Base-by-base conservation (phyloP, 225 moss, liverwort and hornwort species). In the Straminergon stramineum region DNA sequence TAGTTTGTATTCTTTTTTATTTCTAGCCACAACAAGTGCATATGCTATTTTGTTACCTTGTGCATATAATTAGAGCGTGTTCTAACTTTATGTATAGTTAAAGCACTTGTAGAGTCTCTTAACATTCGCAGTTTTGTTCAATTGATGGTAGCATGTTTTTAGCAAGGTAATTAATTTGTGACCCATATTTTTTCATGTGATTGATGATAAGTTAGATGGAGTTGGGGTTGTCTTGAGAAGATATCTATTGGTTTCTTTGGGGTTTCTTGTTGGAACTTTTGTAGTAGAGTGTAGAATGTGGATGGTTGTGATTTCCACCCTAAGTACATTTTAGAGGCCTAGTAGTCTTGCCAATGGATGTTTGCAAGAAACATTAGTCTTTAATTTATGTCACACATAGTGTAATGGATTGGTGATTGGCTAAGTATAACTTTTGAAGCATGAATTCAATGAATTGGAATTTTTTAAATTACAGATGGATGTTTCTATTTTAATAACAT, bases 271-370 rank as follows among this genome's bases (percentile, higher is more conserved):
- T 69, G 7, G 13, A n/a, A 11, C 7, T n/a, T 23, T 69, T 69
- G 2, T n/a, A 69, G 13, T 7, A n/a, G 4, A 20, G 3, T n/a
- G n/a, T 35, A 1, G 7, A 20, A 1, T 22, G 21, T 35, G 1
- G 4, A 69, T 69, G n/a, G n/a, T n/a, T 69, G n/a, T n/a, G 4
- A 69, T n/a, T 69, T n/a, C 1, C 13, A 12, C 1, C 13, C 22
- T 4, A 69, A n/a, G 0, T n/a, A 69, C 13, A 13, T 37, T n/a
- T n/a, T 22, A 2, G 7, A 69, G 22, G 4, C 69, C 17, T 7
- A 7, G 7, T n/a, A n/a, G 69, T 69, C n/a, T 69, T 21, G 7
- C 2, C 7, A 13, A 34, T 66, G 17, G 34, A 2, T 34, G 5
- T 17, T 66, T 34, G 17, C 9, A 66, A 66, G 9, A 66, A 66